Conservation (phyloP, 176 grass and related monocot species). For the maize (Zea mays) region Zm-B73-REFERENCE-NAM-5.0 NC_050098.1:207166501-207167000, state of each 20-base stretch:
- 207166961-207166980: neutral
- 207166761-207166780: constrained; percentile 16
- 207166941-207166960: constrained; percentile 9
- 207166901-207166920: too few species aligned
- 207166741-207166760: neutral
- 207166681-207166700: neutral
- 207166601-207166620: constrained; percentile 5
- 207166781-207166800: neutral
- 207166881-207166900: too few species aligned
- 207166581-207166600: neutral
- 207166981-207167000: neutral
- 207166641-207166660: neutral
- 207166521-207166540: neutral
- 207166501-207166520: neutral
- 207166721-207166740: neutral
- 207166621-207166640: neutral
- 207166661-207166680: neutral
- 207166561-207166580: neutral
- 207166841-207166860: neutral
- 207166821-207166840: neutral
- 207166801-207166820: neutral
- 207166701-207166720: neutral
- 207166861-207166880: neutral
- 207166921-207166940: neutral
- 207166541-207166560: neutral